These are phyloP conservation scores for Sclerotinia glacialis DNA, from an alignment of 2,329 filamentous ascomycete species.

Conservation along the genomic window DNA sequence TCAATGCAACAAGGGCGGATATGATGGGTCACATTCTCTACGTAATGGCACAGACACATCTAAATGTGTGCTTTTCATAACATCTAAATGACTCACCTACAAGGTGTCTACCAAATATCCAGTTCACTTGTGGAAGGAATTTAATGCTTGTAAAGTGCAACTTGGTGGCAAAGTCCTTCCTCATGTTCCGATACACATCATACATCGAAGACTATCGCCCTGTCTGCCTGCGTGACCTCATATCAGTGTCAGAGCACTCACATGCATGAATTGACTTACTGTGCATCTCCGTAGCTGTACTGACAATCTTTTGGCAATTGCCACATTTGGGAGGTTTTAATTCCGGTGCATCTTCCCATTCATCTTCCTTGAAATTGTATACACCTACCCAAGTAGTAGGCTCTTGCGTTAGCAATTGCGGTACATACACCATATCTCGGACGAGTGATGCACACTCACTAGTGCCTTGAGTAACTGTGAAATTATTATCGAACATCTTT, in stretches of 20 bases:
- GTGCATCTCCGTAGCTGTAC: not conserved
- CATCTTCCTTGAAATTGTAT: not conserved
- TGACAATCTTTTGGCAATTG: not conserved
- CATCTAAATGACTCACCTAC: no score
- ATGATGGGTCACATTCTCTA: not conserved
- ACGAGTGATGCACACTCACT: not conserved
- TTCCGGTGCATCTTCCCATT: constrained; percentile 7
- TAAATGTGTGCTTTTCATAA: not conserved
- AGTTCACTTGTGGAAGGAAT: not conserved
- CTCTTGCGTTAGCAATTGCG: not conserved
- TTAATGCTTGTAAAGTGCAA: not conserved
- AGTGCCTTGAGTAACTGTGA: not conserved
- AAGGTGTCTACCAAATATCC: not conserved
- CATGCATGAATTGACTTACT: not conserved
- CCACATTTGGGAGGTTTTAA: not conserved
- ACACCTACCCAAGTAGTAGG: not conserved
- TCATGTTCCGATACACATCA: not conserved
- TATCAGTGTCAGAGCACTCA: not conserved
- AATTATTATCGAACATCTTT: not conserved
- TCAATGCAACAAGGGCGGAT: not conserved
- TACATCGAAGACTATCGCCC: not conserved
- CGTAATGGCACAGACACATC: not conserved
- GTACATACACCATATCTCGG: not conserved
- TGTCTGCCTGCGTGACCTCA: not conserved
- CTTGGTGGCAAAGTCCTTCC: not conserved